These are phyloP conservation scores for Neckera pumila DNA, from an alignment of 225 moss, liverwort and hornwort species.

Conservation along the genomic window DNA sequence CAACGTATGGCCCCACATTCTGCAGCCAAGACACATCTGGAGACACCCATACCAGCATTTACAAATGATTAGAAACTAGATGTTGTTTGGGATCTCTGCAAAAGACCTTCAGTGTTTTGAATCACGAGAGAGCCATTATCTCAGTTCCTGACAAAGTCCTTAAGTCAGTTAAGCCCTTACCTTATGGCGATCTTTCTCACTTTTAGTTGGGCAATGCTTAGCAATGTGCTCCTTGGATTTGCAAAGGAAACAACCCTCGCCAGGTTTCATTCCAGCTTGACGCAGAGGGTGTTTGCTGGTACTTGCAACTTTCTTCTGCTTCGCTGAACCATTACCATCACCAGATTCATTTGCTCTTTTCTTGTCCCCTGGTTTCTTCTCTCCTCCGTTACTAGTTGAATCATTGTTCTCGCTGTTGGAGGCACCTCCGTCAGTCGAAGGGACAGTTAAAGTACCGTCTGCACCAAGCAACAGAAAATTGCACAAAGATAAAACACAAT, in stretches of 20 bases:
- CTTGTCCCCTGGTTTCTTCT: conserved; percentile 2
- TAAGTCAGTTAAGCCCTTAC: background rate
- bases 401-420: conserved; percentile 2
- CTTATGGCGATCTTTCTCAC: conserved; percentile 71
- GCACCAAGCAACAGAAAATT: background rate
- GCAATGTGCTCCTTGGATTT: conserved; percentile 87
- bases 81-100: background rate
- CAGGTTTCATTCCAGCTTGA: conserved; percentile 75
- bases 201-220: conserved; percentile 76
- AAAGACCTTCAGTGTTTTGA: background rate
- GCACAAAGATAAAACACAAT: background rate
- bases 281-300: conserved; percentile 71
- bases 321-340: conserved; percentile 1
- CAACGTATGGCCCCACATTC: conserved; percentile 63
- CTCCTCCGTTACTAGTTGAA: background rate
- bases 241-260: conserved; percentile 96
- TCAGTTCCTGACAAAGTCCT: background rate
- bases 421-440: background rate
- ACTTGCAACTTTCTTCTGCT: conserved; percentile 31
- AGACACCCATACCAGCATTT: background rate
- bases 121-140: background rate
- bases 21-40: conserved; percentile 64
- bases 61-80: background rate
- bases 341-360: conserved; percentile 20
- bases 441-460: conserved; percentile 7